These are phyloP conservation scores for Suillus subaureus DNA, from an alignment of 768 basidiomycete species.

Conservation along the genomic window DNA sequence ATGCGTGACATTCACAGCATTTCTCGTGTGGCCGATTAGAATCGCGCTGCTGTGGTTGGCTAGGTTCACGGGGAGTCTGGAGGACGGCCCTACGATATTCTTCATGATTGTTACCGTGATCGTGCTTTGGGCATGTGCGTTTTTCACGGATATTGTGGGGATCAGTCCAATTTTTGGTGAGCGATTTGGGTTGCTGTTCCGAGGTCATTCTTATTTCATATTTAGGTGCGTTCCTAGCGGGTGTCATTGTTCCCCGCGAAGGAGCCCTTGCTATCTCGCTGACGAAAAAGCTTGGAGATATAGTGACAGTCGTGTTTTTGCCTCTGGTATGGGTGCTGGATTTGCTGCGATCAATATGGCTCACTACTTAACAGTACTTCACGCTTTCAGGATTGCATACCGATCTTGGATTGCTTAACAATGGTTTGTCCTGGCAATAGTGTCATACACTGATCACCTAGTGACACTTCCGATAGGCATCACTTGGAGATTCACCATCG, in stretches of 20 bases:
- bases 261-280: constrained; percentile 82
- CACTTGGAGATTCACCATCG: constrained; percentile 88
- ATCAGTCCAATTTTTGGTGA: constrained; percentile 88
- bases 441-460: not conserved
- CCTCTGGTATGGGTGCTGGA: constrained; percentile 64
- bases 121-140: constrained; percentile 83
- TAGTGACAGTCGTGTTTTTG: constrained; percentile 87
- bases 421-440: constrained; percentile 44
- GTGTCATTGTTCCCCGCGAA: constrained; percentile 82
- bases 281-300: constrained; percentile 93
- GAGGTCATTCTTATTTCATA: not conserved
- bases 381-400: constrained; percentile 91
- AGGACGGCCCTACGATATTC: constrained; percentile 80
- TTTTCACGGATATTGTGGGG: constrained; percentile 94
- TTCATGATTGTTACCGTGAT: constrained; percentile 89
- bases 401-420: constrained; percentile 80
- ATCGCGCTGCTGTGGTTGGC: constrained; percentile 70
- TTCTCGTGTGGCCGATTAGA: constrained; percentile 73
- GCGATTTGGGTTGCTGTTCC: constrained; percentile 13
- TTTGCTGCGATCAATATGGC: not conserved
- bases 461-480: constrained; percentile 44
- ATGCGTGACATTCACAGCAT: constrained; percentile 78
- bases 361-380: constrained; percentile 67
- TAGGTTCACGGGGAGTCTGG: constrained; percentile 72
- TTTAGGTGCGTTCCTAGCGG: constrained; percentile 79